Conservation (phyloP, 176 grass and related monocot genomes). For the Aegilops bicornis region DNA sequence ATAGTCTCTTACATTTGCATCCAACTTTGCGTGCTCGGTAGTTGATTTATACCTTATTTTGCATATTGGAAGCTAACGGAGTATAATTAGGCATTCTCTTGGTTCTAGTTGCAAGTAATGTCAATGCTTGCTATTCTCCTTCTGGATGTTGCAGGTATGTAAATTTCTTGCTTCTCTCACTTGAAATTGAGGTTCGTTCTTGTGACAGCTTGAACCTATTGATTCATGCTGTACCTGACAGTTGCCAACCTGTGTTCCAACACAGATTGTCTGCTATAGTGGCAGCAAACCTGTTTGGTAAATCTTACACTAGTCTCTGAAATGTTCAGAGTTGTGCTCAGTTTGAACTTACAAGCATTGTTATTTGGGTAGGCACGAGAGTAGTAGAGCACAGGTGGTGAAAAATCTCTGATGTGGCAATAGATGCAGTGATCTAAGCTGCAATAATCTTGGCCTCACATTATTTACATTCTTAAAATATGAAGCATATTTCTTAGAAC, state of each 20-base stretch:
- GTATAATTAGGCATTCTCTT: background rate
- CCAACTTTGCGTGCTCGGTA: background rate
- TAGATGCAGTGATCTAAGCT: background rate
- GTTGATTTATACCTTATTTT: background rate
- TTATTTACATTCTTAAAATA: too few species aligned
- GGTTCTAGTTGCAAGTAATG: background rate
- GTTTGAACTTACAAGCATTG: background rate
- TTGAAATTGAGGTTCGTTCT: background rate
- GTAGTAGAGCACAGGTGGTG: background rate
- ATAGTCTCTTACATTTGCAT: background rate
- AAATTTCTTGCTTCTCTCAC: background rate
- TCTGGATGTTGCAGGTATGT: background rate
- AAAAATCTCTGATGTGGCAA: background rate
- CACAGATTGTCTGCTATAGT: background rate
- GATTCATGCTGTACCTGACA: background rate
- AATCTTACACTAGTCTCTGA: background rate
- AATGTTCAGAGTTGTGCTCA: background rate
- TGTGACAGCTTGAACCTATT: background rate
- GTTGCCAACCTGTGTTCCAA: too few species aligned
- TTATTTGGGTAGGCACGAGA: background rate
- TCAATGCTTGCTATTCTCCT: background rate
- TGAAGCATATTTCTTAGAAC: too few species aligned
- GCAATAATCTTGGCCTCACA: background rate
- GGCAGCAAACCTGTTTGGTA: background rate
- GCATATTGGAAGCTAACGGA: background rate